Conservation (phyloP, 2,329 filamentous ascomycete genomes). For the Achaetomium macrosporum region DNA sequence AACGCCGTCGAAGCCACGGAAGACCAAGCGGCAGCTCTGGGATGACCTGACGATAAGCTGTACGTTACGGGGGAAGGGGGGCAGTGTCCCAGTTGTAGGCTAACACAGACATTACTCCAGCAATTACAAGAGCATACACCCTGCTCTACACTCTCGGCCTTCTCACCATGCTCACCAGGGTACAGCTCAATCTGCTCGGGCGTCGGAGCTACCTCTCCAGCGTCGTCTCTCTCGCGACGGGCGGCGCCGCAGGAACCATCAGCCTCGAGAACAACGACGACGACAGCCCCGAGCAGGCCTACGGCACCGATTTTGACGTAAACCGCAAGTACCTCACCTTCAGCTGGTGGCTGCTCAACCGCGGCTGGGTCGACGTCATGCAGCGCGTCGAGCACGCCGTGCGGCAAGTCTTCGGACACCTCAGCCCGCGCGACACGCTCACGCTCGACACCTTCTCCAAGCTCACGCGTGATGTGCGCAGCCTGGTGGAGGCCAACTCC, state of each 20-base stretch:
- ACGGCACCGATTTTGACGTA: conserved; percentile 91
- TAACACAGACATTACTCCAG: conserved; percentile 40
- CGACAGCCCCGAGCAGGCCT: conserved; percentile 71
- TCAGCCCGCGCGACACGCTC: conserved; percentile 85
- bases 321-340: conserved; percentile 94
- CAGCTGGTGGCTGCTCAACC: conserved; percentile 95
- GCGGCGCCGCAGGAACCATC: conserved; percentile 68
- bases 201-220: conserved; percentile 93
- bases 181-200: conserved; percentile 95
- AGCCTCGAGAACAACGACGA: conserved; percentile 91
- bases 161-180: conserved; percentile 83
- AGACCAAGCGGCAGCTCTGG: conserved; percentile 91
- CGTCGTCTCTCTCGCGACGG: conserved; percentile 83
- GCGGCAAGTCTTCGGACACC: conserved; percentile 77
- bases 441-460: conserved; percentile 74
- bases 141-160: conserved; percentile 86
- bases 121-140: conserved; percentile 85
- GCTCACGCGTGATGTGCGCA: conserved; percentile 76
- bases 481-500: conserved; percentile 67
- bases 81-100: not conserved
- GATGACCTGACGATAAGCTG: conserved; percentile 95
- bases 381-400: conserved; percentile 79
- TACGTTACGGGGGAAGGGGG: conserved; percentile 40
- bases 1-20: conserved; percentile 46
- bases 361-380: conserved; percentile 79